phyloP scores from a whole-genome alignment of 1,284 basidiomycete genomes.

The Mycena sp. region DNA sequence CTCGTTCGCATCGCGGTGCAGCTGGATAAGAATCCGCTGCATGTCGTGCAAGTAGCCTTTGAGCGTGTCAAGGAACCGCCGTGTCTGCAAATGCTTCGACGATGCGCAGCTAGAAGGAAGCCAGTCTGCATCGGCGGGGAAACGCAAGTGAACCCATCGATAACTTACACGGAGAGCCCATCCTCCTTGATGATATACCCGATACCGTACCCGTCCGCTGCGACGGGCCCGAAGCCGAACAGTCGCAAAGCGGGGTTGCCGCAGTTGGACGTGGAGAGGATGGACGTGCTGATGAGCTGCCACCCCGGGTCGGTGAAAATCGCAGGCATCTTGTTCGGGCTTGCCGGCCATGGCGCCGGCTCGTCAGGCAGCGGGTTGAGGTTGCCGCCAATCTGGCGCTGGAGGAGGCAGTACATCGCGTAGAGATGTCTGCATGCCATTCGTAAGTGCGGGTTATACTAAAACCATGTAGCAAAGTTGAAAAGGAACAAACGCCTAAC shows the following conservation, averaged over 20 bases:
- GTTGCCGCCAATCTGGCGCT: slow-evolving; percentile 70
- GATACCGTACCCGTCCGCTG: slow-evolving; percentile 92
- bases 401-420: slow-evolving; percentile 86
- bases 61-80: slow-evolving; percentile 89
- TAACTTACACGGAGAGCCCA: slow-evolving; percentile 76
- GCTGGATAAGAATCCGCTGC: slow-evolving; percentile 78
- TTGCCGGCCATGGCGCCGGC: slow-evolving; percentile 49
- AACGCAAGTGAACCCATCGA: slow-evolving; percentile 1
- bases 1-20: slow-evolving; percentile 86
- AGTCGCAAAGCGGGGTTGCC: slow-evolving; percentile 93
- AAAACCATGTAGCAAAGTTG: too few relatives aligned
- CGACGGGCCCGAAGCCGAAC: slow-evolving; percentile 92
- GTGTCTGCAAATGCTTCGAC: slow-evolving; percentile 95
- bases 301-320: slow-evolving; percentile 90
- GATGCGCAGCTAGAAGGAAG: slow-evolving; percentile 77
- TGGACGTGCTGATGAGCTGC: slow-evolving; percentile 83
- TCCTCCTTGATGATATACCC: slow-evolving; percentile 99
- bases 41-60: slow-evolving; percentile 85
- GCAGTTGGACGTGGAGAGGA: slow-evolving; percentile 94
- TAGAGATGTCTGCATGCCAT: slow-evolving; percentile 87
- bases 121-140: neutral
- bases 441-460: too few relatives aligned
- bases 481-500: too few relatives aligned
- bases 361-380: slow-evolving; percentile 53
- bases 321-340: slow-evolving; percentile 64